Conservation (phyloP, 257 asterid genomes). For the Fraxinus cuspidata region DNA sequence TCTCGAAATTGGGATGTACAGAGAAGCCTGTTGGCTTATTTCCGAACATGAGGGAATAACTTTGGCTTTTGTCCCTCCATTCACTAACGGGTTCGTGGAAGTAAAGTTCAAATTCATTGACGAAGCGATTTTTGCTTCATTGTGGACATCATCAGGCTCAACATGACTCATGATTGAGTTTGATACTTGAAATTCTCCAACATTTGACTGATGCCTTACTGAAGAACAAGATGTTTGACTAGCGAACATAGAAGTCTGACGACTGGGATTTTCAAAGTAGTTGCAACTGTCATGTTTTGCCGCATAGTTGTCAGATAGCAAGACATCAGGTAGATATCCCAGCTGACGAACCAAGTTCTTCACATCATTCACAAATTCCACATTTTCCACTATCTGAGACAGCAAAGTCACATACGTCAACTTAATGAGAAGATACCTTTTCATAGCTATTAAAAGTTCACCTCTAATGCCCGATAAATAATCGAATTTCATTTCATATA, state of each 20-base stretch:
- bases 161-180: constrained; percentile 20
- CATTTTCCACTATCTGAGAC: constrained; percentile 70
- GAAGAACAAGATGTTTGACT: constrained; percentile 38
- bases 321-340: constrained; percentile 61
- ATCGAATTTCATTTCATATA: neutral
- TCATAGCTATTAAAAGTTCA: neutral
- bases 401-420: constrained; percentile 4
- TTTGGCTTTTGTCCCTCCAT: constrained; percentile 53
- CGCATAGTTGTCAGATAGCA: constrained; percentile 48
- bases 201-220: constrained; percentile 33
- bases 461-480: neutral
- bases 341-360: constrained; percentile 58
- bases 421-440: neutral
- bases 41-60: constrained; percentile 56
- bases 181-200: constrained; percentile 34
- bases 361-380: constrained; percentile 64
- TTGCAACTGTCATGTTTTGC: constrained; percentile 33
- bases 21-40: constrained; percentile 40
- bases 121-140: constrained; percentile 24
- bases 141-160: constrained; percentile 18
- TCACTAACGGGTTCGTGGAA: constrained; percentile 32
- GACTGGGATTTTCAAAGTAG: constrained; percentile 30
- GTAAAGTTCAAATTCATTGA: constrained; percentile 28
- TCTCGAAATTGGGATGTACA: constrained; percentile 29
- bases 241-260: constrained; percentile 22